Conservation (phyloP, 805 yeast species). For the Ogataea parapolymorpha region DNA sequence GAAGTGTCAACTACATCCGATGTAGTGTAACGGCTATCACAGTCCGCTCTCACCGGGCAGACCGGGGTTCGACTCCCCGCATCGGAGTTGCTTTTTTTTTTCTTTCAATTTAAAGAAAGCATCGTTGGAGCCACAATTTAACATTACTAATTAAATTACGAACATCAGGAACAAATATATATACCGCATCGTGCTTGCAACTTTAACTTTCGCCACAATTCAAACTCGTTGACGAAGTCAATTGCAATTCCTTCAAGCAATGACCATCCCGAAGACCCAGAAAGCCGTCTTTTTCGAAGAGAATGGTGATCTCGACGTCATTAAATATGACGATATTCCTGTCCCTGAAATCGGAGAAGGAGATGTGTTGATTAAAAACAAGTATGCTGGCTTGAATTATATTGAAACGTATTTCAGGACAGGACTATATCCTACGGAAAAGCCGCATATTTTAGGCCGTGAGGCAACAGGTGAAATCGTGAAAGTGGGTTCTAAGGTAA, state of each 20-base stretch:
- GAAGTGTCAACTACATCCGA: slow-evolving; percentile 24
- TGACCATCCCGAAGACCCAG: slow-evolving; percentile 49
- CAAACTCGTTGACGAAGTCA: no score
- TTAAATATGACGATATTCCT: slow-evolving; percentile 55
- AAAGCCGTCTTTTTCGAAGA: slow-evolving; percentile 53
- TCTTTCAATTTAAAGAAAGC: no score
- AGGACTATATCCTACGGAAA: slow-evolving; percentile 63
- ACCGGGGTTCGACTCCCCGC: slow-evolving; percentile 43
- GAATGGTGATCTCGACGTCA: slow-evolving; percentile 55
- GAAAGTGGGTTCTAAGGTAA: slow-evolving; percentile 58
- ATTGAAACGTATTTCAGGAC: slow-evolving; percentile 80
- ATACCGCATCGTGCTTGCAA: no score
- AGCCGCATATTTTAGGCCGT: slow-evolving; percentile 69
- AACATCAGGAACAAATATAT: no score
- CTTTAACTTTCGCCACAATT: no score
- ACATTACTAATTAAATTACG: not conserved
- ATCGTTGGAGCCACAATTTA: no score
- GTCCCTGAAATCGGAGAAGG: slow-evolving; percentile 54
- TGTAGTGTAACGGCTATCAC: slow-evolving; percentile 41
- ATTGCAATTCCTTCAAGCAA: not conserved
- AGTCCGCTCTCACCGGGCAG: slow-evolving; percentile 40
- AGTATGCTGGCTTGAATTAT: slow-evolving; percentile 76
- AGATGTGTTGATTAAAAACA: slow-evolving; percentile 70
- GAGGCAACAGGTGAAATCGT: slow-evolving; percentile 69
- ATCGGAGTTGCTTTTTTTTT: slow-evolving; percentile 30